These are phyloP conservation scores for Malus fusca DNA, from an alignment of 306 rosid genomes.

Conservation along the genomic window DNA sequence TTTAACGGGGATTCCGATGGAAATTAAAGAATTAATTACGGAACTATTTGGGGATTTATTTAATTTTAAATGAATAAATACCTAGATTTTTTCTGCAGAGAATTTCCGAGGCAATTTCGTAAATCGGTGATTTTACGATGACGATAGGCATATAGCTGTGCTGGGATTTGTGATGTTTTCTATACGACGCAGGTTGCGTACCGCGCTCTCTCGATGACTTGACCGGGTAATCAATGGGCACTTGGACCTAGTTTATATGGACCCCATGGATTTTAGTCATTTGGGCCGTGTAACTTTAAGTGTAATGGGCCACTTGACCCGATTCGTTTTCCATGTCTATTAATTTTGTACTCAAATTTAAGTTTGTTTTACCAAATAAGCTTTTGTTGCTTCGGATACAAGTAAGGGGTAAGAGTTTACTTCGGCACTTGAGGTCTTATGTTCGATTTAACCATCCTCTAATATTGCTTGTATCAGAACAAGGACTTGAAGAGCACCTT, in stretches of 20 bases:
- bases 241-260: background rate
- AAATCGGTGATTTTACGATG: background rate
- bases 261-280: background rate
- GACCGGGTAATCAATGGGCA: background rate
- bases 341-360: background rate
- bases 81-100: conserved; percentile 1
- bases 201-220: background rate
- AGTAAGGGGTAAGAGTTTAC: background rate
- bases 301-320: background rate
- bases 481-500: too few species aligned
- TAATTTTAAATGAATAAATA: background rate
- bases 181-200: background rate
- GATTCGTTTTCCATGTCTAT: background rate
- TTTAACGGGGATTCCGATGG: background rate
- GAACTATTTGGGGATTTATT: background rate
- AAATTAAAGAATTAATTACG: background rate
- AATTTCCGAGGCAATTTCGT: background rate
- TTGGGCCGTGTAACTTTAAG: background rate
- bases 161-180: background rate
- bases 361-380: too few species aligned
- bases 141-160: background rate
- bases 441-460: background rate
- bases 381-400: background rate
- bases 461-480: too few species aligned
- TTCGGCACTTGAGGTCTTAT: too few species aligned